Evolutionary conservation across 2,329 filamentous ascomycete genomes (phyloP).

Genomic region (Aspergillus quadrilineatus): DNA sequence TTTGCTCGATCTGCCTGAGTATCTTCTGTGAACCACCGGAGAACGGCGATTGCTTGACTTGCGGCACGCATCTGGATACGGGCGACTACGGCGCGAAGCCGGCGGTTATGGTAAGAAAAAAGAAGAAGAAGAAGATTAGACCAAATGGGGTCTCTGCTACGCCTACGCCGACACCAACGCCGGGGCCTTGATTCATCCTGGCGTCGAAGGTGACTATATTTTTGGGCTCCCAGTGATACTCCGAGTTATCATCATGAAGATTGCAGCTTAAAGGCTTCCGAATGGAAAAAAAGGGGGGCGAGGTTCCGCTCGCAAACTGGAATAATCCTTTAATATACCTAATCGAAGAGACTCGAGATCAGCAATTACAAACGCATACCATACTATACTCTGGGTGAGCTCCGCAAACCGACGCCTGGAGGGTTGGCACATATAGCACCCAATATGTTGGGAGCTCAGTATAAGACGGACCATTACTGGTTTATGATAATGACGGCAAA

Average conservation of each 20-base stretch:
- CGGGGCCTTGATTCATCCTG: constrained; percentile 30
- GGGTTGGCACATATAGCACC: too few relatives aligned
- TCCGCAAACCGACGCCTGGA: too few relatives aligned
- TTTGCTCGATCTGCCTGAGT: constrained; percentile 93
- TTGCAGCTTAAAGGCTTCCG: too few relatives aligned
- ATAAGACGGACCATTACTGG: too few relatives aligned
- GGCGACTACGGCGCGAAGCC: constrained; percentile 74
- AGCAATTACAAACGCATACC: too few relatives aligned
- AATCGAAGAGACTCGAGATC: too few relatives aligned
- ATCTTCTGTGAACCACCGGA: constrained; percentile 75
- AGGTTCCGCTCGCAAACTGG: too few relatives aligned
- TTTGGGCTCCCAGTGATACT: background rate
- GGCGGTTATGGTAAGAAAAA: constrained; percentile 68
- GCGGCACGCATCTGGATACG: constrained; percentile 74
- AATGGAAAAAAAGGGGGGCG: too few relatives aligned
- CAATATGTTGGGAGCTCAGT: too few relatives aligned
- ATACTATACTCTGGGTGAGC: too few relatives aligned
- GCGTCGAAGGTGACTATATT: background rate
- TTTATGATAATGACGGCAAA: too few relatives aligned
- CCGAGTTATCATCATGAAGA: background rate
- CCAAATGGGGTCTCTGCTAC: constrained; percentile 48
- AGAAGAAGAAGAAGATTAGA: constrained; percentile 73
- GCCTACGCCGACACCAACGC: constrained; percentile 53
- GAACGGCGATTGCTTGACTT: constrained; percentile 74
- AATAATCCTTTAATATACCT: too few relatives aligned